Base-by-base conservation (phyloP, 1,284 basidiomycete species). In the Ganoderma leucocontextum region DNA sequence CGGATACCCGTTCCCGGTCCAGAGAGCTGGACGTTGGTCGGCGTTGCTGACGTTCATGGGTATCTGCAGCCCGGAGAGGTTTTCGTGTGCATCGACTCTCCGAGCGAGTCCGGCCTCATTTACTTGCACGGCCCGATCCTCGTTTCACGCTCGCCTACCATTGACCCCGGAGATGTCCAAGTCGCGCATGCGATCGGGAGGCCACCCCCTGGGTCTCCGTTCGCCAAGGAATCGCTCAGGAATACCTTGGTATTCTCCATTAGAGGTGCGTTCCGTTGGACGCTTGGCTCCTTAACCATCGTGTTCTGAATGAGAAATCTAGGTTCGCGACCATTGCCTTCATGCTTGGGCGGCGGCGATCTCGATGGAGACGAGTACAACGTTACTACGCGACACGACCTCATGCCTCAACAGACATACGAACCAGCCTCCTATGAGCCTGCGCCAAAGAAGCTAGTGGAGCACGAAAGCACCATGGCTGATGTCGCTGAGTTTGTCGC, bases 401-500 rank as follows among this genome's bases (percentile, higher is more conserved):
- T 79, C 2, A 60, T 64, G 6, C 77, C 78, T 4, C 55, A 25
- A 5, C 62, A 63, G 9, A 80, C 73, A 2, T 77, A 76, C 49
- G 17, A 64, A 13, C 85, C 92, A 6, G 90, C 86, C 2, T 76
- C 78, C n/a, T 93, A 93, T 71, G 73, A 78, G 12, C 80, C 87
- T 1, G 86, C 86, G 0, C 73, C 76, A 12, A 85, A 79, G 72
- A 87, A 85, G 65, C 60, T 82, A 3, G 76, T 93, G 0, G 76
- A 84, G 55, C 85, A 85, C 38, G 84, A 81, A 42, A 89, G 86
- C 77, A 92, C 84, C 12, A 91, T 90, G 83, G 80, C 76, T 19
- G 94, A 91, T 78, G 89, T 93, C 2, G 89, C 88, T 1, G 87
- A 92, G 60, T 94, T 94, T 75, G 86, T 94, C 17, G 83, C 91